Base-by-base conservation (phyloP, 2,329 filamentous ascomycete genomes). In the Fusarium torulosum region DNA sequence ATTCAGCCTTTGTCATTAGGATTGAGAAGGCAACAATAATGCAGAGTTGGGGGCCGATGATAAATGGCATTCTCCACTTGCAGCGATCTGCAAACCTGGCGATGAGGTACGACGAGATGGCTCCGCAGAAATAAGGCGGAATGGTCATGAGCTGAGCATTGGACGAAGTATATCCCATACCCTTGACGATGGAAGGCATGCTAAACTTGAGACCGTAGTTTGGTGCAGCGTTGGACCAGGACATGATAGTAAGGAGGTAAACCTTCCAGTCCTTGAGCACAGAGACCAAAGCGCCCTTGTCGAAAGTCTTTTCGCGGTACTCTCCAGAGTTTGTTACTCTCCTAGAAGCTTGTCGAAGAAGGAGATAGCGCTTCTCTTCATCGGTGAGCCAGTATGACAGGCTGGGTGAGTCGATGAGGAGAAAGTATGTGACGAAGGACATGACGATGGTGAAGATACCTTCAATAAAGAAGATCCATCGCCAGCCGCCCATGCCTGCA, bases 371-470 rank as follows among this genome's bases (percentile, higher is more conserved):
- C 47, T 70, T 71, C 46, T 71, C 69, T 1, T 72, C 69, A 0
- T 64, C 66, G 10, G 54, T 70, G 0, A 71, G 66, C 69, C 69
- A 71, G n/a, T 51, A 46, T 0, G 64, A 66, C 3, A 67, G 46
- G 6, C 45, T 43, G 0, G 71, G 71, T 0, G 71, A 71, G 17
- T 72, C 65, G 3, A 70, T 63, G 1, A 90, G 81, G 5, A 85
- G 66, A 58, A 88, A 76, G 52, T 80, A 87, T 17, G 84, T 82
- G 4, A 82, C 63, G 3, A 82, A 74, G 6, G 76, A 76, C n/a
- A 79, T 65, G 21, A 76, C 47, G 1, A 82, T 71, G 15, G 81
- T 69, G 2, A 71, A 68, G 7, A 72, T 58, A 5, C 72, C 72
- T 11, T 74, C 72, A 1, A 74, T 70, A 11, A 74, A 63, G 33